Evolutionary conservation across 768 basidiomycete genomes (phyloP), one percentile per base, ranked within the genome.

Genomic region (Serendipita indica): DNA sequence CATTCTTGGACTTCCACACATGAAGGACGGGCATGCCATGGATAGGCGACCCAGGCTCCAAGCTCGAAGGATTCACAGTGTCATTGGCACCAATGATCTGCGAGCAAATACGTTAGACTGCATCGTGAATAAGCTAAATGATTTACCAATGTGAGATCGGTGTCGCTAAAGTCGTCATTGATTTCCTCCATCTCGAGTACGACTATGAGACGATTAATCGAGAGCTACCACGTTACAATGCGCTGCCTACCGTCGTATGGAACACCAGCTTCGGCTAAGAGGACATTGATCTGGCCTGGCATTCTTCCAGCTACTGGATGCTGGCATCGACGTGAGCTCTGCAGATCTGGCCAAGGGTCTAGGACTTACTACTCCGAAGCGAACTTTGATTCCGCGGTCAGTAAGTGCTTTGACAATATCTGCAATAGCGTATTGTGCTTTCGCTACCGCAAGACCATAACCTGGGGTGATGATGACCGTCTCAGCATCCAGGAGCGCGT

Each of bases 131-230:
- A 1, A 7, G 10, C 30, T 7, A 7, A 16, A 54, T 16, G 7
- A 27, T 28, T 27, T 27, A 91, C 89, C 18, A 92, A 79, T 4
- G 84, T 86, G n/a, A 92, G 78, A 66, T 92, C 89, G 0, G 89
- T 92, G 33, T 88, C 86, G 57, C 75, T 74, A 69, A 92, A 92
- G 67, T 92, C 89, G 37, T 91, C 87, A 67, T 92, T 91, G 72
- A 92, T 91, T 70, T 92, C 89, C 61, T 92, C 89, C 89, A 92
- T 90, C 71, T 92, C 89, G 60, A 86, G 73, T 37, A 91, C 88
- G 63, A 91, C 89, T 89, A 64, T 3, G n/a, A 60, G 13, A 59
- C 32, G 34, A 18, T 39, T n/a, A 57, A 18, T 43, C 7, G 32
- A 22, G 25, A 57, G 32, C 16, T 32, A 30, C 14, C 32, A 35